phyloP scores from a whole-genome alignment of 2,329 filamentous ascomycete genomes.

The Aspergillus japonicus region DNA sequence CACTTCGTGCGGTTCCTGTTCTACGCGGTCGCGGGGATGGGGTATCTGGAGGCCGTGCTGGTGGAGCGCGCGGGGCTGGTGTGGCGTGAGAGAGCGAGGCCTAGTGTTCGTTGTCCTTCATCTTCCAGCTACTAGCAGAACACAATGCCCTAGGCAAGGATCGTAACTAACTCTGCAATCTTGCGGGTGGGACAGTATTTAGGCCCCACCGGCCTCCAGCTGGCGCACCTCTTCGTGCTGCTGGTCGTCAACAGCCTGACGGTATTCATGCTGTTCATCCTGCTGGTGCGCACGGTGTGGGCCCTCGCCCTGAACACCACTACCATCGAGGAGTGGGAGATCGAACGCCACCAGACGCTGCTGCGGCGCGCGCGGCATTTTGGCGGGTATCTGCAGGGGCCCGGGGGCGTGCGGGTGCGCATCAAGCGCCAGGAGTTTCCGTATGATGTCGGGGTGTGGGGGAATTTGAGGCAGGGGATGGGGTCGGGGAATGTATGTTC shows the following conservation, averaged over 20 bases:
- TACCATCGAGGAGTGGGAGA: constrained; percentile 65
- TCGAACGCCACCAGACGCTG: constrained; percentile 49
- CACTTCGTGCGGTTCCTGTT: constrained; percentile 65
- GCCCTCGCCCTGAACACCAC: constrained; percentile 58
- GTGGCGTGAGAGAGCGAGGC: constrained; percentile 43
- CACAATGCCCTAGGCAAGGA: too few species aligned
- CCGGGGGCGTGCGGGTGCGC: constrained; percentile 54
- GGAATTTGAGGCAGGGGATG: constrained; percentile 61
- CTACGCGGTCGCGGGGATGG: constrained; percentile 59
- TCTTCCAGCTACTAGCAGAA: not conserved
- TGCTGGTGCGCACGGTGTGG: constrained; percentile 57
- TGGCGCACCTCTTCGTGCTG: constrained; percentile 57
- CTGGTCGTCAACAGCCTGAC: constrained; percentile 56
- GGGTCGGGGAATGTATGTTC: constrained; percentile 50
- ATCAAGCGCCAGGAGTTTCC: constrained; percentile 64
- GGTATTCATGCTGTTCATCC: constrained; percentile 54
- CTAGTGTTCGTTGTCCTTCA: not conserved
- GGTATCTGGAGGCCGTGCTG: constrained; percentile 56
- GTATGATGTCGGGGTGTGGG: constrained; percentile 63
- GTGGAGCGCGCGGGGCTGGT: constrained; percentile 52
- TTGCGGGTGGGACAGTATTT: constrained; percentile 49
- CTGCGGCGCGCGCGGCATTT: constrained; percentile 48
- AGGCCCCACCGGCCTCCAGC: constrained; percentile 54
- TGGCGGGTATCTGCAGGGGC: constrained; percentile 59
- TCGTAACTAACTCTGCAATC: too few species aligned